Base-by-base conservation (phyloP, 2,329 filamentous ascomycete genomes). In the Fusarium graminum region DNA sequence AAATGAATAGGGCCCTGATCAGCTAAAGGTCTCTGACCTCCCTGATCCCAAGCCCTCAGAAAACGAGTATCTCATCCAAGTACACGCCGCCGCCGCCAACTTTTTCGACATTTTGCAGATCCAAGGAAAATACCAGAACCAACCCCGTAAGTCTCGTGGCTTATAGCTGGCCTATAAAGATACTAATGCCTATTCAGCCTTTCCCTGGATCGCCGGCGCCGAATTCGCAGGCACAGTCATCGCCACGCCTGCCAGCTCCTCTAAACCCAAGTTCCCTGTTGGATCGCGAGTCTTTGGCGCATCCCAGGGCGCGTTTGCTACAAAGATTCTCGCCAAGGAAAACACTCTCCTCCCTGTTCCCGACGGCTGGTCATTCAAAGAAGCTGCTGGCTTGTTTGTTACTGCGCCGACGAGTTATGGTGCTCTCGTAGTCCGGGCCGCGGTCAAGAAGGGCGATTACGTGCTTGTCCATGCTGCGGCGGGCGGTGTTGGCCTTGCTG, bases 31-130 rank as follows among this genome's bases (percentile, higher is more conserved):
- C 68, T 85, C 87, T 17, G 84, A 87, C 22, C 85, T 97, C 14
- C 88, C 93, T 17, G 92, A 93, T 52, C 94, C 93, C 1, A 80
- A 81, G 2, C 92, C 93, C 2, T 83, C 84, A 10, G 79, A 88
- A 30, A 82, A 91, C 74, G 88, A 97, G 80, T 98, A 97, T 77
- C 84, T 96, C 66, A 91, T 98, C 76, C 86, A 89, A 74, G 91
- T 98, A 73, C 92, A 93, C 79, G 92, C 94, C 44, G 86, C 91
- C 1, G 94, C 93, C 19, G 92, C 92, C 73, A 98, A 98, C 81
- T 98, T 98, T 86, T 98, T 97, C 82, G 94, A 98, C 77, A 91
- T 97, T 58, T 88, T 98, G 53, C 94, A 98, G 76, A 93, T 97
- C 74, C 90, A 93, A 74, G 94, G 94, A 56, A 97, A 96, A 86